Base-by-base conservation (phyloP, 768 basidiomycete genomes). In the Boletus barrowsii region DNA sequence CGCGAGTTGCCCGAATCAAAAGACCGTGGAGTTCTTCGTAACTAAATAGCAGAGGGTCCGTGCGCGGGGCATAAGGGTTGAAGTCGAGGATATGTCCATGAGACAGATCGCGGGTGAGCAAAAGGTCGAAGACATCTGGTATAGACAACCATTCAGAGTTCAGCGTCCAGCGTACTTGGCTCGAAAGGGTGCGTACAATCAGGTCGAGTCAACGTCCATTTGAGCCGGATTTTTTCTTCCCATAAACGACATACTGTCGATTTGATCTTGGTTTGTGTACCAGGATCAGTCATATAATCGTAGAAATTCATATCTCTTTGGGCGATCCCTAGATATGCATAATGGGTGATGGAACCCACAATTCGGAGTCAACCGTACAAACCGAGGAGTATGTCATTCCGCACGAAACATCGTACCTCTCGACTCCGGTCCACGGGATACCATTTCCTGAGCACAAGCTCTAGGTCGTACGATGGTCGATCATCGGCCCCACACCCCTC, bases 271-370 rank as follows among this genome's bases (percentile, higher is more conserved):
- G 59, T 48, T 47, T 79, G 80, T 1, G 81, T 90, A 2, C 63
- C 63, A 1, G 72, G 66, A n/a, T 88, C 83, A 62, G 84, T 87
- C 70, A 92, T 76, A 66, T 89, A 94, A 17, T 91, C 86, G 68
- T 97, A 98, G 68, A 85, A 90, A 62, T 93, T 95, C 30, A 78
- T 78, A 64, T 98, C 95, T 32, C 95, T 82, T 67, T 98, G 96
- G 1, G 86, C 86, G 26, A 96, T 86, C 17, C 83, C 93, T 96
- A 63, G 7, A 17, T 20, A 47, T 30, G 36, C 6, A 11, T 41
- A 20, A 42, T 58, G 17, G 30, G 26, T 40, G 11, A 56, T n/a
- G 43, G 7, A 15, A 42, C 10, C 9, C 32, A 8, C 0, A 3
- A 43, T 10, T 49, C 14, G 17, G 7, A 52, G 10, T 22, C 7